Conservation (phyloP, 305 asterid species). For the Striga hermonthica region DNA sequence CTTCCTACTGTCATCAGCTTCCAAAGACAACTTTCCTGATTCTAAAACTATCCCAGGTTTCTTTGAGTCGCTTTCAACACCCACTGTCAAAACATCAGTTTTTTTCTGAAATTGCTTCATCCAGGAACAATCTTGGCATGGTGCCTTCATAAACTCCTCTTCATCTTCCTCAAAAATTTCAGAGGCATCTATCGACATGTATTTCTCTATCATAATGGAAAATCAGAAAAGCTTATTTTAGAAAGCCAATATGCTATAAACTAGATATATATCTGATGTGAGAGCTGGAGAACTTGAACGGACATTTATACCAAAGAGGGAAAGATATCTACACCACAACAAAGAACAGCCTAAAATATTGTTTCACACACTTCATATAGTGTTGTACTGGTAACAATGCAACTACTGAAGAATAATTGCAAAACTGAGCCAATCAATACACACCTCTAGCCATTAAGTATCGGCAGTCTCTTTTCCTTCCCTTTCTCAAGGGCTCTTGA, state of each 20-base stretch:
- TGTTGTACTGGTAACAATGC: slow-evolving; percentile 15
- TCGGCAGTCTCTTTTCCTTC: slow-evolving; percentile 64
- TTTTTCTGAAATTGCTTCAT: slow-evolving; percentile 42
- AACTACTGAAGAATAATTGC: slow-evolving; percentile 25
- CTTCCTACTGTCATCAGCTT: slow-evolving; percentile 39
- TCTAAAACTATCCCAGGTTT: slow-evolving; percentile 39
- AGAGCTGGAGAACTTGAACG: slow-evolving; percentile 23
- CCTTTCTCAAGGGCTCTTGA: slow-evolving; percentile 59
- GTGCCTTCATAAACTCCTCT: slow-evolving; percentile 65
- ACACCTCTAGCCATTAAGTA: slow-evolving; percentile 70
- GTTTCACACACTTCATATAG: slow-evolving; percentile 9
- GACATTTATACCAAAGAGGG: slow-evolving; percentile 11
- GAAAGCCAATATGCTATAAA: slow-evolving; percentile 28
- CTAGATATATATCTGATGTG: slow-evolving; percentile 24
- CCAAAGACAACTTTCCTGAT: slow-evolving; percentile 36
- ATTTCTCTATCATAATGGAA: slow-evolving; percentile 54
- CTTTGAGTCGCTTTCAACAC: slow-evolving; percentile 45
- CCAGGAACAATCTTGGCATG: slow-evolving; percentile 62
- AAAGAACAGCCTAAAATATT: slow-evolving; percentile 23
- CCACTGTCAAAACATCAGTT: slow-evolving; percentile 37
- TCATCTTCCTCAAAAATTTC: slow-evolving; percentile 90
- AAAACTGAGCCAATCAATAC: slow-evolving; percentile 28
- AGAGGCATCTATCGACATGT: slow-evolving; percentile 56
- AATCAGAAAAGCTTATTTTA: slow-evolving; percentile 28
- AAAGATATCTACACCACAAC: slow-evolving; percentile 13